Evolutionary conservation across 495 filamentous ascomycete genomes (phyloP), one percentile per base, ranked within the genome.

Genomic region (Glarea lozoyensis): DNA sequence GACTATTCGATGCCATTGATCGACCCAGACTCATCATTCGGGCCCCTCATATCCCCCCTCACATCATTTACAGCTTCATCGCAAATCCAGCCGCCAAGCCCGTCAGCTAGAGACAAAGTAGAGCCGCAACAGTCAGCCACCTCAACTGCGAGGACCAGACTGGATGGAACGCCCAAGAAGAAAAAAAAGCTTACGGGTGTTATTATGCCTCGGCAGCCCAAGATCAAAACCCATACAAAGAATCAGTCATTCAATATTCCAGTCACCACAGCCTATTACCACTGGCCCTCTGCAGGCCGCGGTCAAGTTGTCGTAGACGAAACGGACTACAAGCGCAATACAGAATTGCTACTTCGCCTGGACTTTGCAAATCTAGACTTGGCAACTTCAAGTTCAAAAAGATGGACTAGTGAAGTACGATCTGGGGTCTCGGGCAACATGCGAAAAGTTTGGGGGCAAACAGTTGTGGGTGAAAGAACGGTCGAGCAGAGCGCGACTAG

Each of bases 351-450:
- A 1, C 72, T 95, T n/a, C 76, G 82, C 18, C 74, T 89, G 11
- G 86, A 96, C 58, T 96, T 96, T 61, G 78, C 78, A 10, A 81
- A 77, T 25, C 50, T 80, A 18, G 70, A 79, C 2, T 72, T 83
- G n/a, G 82, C 87, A 4, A 62, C 63, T 11, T 63, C 67, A 17
- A 87, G 84, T 55, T 88, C 86, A 9, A 65, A 60, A 41, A 73
- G 79, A 30, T 96, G 88, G 83, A 70, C 84, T 16, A 73, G 76
- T 35, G 58, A 71, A 54, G 55, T 61, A 18, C 27, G 55, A 62
- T 71, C 56, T 69, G 81, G 55, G 78, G 60, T 67, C 61, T 9
- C 56, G 58, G 24, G 55, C 63, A 34, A 34, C 55, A 16, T 68
- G 69, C 31, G 48, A 50, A 52, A 59, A 54, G 44, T 41, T 25